phyloP scores from a whole-genome alignment of 768 basidiomycete genomes.

The Suillus clintonianus region DNA sequence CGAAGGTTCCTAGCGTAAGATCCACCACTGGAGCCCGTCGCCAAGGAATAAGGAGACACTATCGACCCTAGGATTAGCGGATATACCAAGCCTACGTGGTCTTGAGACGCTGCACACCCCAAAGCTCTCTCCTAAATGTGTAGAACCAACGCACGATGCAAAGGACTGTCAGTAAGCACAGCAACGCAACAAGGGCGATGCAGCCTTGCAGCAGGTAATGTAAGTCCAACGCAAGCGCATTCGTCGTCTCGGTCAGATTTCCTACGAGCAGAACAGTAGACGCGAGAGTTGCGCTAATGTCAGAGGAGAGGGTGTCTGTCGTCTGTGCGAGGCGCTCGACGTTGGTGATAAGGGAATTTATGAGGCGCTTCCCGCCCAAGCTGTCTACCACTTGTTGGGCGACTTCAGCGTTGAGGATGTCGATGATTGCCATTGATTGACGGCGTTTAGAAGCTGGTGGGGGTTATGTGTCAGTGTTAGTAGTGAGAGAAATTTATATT shows the following conservation, averaged over 20 bases:
- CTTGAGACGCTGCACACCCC: neutral
- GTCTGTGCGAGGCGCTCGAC: neutral
- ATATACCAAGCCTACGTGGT: neutral
- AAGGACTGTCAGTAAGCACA: neutral
- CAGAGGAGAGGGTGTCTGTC: neutral
- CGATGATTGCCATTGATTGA: neutral
- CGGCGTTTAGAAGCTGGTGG: neutral
- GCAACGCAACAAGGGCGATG: neutral
- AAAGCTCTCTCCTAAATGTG: neutral
- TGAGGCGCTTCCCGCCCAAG: neutral
- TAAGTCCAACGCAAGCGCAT: neutral
- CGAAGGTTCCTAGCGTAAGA: too few species aligned
- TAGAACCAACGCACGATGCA: neutral
- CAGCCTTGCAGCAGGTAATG: neutral
- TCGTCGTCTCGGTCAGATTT: neutral
- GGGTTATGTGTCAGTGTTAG: neutral
- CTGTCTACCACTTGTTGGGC: neutral
- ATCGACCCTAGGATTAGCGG: too few species aligned
- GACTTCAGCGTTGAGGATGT: neutral
- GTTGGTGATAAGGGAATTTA: neutral
- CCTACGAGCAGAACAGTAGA: neutral
- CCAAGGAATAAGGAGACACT: too few species aligned
- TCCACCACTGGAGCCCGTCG: too few species aligned
- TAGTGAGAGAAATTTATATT: neutral
- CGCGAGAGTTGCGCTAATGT: neutral